Conservation (phyloP, 805 yeast species). For the Zygotorulaspora florentina region DNA sequence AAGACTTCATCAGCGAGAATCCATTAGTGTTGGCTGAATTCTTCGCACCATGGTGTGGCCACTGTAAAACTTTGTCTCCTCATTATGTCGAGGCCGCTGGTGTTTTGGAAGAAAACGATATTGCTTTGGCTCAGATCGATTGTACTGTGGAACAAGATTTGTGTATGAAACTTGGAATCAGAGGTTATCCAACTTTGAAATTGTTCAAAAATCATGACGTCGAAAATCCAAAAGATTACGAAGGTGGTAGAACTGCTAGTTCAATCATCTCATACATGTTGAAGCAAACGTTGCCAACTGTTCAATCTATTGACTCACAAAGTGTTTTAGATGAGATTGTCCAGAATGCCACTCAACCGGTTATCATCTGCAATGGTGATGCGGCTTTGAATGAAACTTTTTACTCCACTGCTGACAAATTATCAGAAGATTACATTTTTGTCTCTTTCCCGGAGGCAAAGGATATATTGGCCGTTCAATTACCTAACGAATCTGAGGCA, state of each 20-base stretch:
- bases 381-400: conserved; percentile 51
- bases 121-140: conserved; percentile 77
- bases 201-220: conserved; percentile 55
- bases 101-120: conserved; percentile 51
- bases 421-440: conserved; percentile 64
- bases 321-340: conserved; percentile 48
- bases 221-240: conserved; percentile 53
- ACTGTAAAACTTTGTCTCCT: conserved; percentile 86
- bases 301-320: conserved; percentile 45
- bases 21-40: conserved; percentile 82
- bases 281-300: conserved; percentile 78
- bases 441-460: conserved; percentile 40
- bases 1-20: conserved; percentile 60
- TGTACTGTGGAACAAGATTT: conserved; percentile 74
- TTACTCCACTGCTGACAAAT: conserved; percentile 53
- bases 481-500: conserved; percentile 32
- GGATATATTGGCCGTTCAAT: conserved; percentile 31
- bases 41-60: conserved; percentile 98
- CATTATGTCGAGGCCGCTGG: conserved; percentile 79
- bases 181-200: conserved; percentile 83
- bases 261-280: conserved; percentile 76
- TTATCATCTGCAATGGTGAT: conserved; percentile 53
- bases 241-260: conserved; percentile 79
- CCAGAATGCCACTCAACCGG: conserved; percentile 42
- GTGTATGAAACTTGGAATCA: conserved; percentile 62